Evolutionary conservation across 495 filamentous ascomycete genomes (phyloP).

Genomic region (Aspergillus conjunctus): DNA sequence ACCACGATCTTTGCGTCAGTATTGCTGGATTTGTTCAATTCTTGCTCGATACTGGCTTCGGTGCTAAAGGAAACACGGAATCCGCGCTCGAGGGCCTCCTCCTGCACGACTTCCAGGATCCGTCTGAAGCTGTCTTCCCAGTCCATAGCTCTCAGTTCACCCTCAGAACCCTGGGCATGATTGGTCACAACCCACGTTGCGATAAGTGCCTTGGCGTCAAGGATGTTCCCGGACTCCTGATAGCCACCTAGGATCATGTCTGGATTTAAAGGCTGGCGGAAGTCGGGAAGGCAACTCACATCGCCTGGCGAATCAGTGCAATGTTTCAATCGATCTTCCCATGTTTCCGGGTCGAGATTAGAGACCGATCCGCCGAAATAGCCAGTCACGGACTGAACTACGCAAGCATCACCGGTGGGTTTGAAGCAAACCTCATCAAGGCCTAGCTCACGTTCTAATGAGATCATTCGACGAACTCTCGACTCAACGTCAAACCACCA

Average conservation of each 20-base stretch:
- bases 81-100: constrained; percentile 76
- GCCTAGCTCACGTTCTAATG: constrained; percentile 59
- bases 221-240: constrained; percentile 63
- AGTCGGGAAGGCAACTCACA: constrained; percentile 74
- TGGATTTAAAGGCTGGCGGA: constrained; percentile 80
- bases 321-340: constrained; percentile 66
- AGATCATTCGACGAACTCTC: constrained; percentile 68
- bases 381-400: constrained; percentile 84
- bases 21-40: constrained; percentile 93
- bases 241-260: constrained; percentile 86
- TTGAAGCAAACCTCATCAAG: constrained; percentile 92
- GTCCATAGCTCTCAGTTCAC: constrained; percentile 73
- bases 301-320: constrained; percentile 77
- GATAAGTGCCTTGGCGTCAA: constrained; percentile 76
- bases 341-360: constrained; percentile 62
- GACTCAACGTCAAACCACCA: constrained; percentile 97
- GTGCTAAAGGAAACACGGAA: constrained; percentile 91
- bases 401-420: constrained; percentile 85
- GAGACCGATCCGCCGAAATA: constrained; percentile 75
- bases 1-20: constrained; percentile 97
- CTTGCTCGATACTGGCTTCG: constrained; percentile 89
- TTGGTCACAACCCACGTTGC: constrained; percentile 98
- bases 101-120: constrained; percentile 69
- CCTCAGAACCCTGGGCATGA: constrained; percentile 67
- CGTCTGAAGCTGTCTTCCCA: constrained; percentile 81